Evolutionary conservation across 2,329 filamentous ascomycete species (phyloP).

Genomic region (Phialemonium atrogriseum): DNA sequence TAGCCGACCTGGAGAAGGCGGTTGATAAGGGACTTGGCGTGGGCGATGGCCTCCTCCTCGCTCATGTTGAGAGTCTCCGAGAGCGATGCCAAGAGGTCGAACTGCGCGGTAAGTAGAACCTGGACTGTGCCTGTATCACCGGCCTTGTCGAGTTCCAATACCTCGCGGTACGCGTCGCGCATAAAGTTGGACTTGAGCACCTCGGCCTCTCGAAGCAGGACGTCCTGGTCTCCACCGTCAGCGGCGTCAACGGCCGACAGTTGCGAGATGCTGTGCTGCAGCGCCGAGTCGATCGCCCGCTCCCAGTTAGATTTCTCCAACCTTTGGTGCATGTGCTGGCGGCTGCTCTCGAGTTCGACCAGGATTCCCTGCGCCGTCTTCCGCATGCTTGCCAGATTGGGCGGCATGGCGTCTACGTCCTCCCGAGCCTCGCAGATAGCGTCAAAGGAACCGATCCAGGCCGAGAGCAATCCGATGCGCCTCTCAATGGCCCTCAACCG

Average conservation of each 20-base stretch:
- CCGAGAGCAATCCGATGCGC: conserved; percentile 75
- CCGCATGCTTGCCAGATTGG: conserved; percentile 65
- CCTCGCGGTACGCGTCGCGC: conserved; percentile 66
- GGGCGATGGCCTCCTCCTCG: conserved; percentile 72
- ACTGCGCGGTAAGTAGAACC: conserved; percentile 78
- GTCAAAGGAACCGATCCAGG: conserved; percentile 91
- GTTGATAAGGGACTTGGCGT: conserved; percentile 68
- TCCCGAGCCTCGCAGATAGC: conserved; percentile 65
- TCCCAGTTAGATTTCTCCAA: conserved; percentile 81
- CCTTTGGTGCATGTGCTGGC: conserved; percentile 83
- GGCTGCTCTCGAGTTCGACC: conserved; percentile 78
- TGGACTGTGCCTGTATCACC: conserved; percentile 74
- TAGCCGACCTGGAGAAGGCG: conserved; percentile 72
- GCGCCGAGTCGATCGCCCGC: conserved; percentile 73
- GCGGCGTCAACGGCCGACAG: conserved; percentile 61
- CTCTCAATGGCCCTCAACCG: conserved; percentile 75
- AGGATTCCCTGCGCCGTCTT: conserved; percentile 86
- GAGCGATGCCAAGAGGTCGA: conserved; percentile 80
- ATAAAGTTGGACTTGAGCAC: conserved; percentile 76
- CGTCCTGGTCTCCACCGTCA: conserved; percentile 60
- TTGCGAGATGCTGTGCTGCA: conserved; percentile 76
- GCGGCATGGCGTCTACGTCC: conserved; percentile 58
- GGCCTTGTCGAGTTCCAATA: conserved; percentile 76
- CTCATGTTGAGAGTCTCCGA: conserved; percentile 74
- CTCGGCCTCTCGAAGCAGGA: conserved; percentile 73